A percentile compares a stretch with the other conserved stretches of the same genome.
Evolutionary conservation across 768 basidiomycete genomes (phyloP).

Genomic region (Hygrophorus pudorinus): DNA sequence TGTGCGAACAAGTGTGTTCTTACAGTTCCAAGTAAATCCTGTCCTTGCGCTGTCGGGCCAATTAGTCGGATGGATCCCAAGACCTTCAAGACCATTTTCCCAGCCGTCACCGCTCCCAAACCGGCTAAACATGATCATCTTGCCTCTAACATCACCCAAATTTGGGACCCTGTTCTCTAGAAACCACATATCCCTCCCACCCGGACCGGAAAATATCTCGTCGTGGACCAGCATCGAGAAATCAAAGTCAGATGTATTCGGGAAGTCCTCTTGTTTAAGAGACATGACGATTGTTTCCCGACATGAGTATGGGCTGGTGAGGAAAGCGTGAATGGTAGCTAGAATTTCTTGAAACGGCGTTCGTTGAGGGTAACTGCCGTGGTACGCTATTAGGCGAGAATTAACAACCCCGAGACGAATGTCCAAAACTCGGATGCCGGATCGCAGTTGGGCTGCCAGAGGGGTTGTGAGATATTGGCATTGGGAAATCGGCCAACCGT

Average conservation of each 20-base stretch:
- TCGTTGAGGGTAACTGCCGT: constrained; percentile 64
- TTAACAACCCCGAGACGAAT: constrained; percentile 65
- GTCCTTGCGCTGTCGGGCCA: constrained; percentile 76
- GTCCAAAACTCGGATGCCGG: constrained; percentile 77
- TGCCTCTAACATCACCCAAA: constrained; percentile 80
- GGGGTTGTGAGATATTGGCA: constrained; percentile 64
- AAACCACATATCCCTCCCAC: constrained; percentile 63
- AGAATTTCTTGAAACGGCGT: constrained; percentile 63
- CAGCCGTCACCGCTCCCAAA: constrained; percentile 69
- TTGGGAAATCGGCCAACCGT: constrained; percentile 81
- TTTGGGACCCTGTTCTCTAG: constrained; percentile 71
- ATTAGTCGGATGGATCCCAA: constrained; percentile 78
- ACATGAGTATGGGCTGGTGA: constrained; percentile 43
- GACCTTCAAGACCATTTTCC: constrained; percentile 55
- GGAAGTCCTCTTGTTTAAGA: constrained; percentile 79
- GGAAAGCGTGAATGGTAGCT: constrained; percentile 47
- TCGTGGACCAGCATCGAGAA: constrained; percentile 62
- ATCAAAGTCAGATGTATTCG: constrained; percentile 27
- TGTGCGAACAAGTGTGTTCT: constrained; percentile 55
- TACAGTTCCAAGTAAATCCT: constrained; percentile 75
- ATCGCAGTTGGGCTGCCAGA: constrained; percentile 57
- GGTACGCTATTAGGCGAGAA: constrained; percentile 63
- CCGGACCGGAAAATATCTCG: constrained; percentile 49
- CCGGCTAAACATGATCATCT: constrained; percentile 75
- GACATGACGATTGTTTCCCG: constrained; percentile 78